Evolutionary conservation across 2,329 filamentous ascomycete genomes (phyloP).

Genomic region (Aspergillus brasiliensis): DNA sequence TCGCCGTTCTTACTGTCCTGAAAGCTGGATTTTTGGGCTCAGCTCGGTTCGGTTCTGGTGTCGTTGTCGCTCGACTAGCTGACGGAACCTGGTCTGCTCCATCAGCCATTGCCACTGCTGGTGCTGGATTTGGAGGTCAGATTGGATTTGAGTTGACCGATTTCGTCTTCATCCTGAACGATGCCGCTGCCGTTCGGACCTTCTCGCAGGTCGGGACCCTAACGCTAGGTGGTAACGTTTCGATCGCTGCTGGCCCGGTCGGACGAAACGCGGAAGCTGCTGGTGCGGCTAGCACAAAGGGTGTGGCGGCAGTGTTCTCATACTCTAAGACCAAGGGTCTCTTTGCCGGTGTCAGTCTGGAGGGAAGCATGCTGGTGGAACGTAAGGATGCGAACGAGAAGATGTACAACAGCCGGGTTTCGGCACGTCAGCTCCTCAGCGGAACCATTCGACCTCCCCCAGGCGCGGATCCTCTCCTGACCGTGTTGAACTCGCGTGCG

Average conservation of each 20-base stretch:
- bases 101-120: conserved; percentile 52
- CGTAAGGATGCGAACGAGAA: conserved; percentile 96
- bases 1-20: conserved; percentile 52
- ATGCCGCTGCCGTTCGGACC: conserved; percentile 82
- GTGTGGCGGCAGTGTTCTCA: conserved; percentile 89
- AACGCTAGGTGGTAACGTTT: conserved; percentile 94
- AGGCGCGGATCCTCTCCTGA: conserved; percentile 80
- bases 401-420: conserved; percentile 81
- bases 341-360: conserved; percentile 92
- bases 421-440: conserved; percentile 77
- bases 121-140: conserved; percentile 53
- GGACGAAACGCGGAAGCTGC: conserved; percentile 95
- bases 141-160: conserved; percentile 56
- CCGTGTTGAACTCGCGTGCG: conserved; percentile 77
- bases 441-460: conserved; percentile 77
- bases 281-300: conserved; percentile 85
- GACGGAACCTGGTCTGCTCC: conserved; percentile 55
- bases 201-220: conserved; percentile 91
- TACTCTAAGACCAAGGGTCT: conserved; percentile 98
- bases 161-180: conserved; percentile 98
- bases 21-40: conserved; percentile 55
- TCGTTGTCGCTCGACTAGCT: conserved; percentile 51
- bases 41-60: conserved; percentile 52
- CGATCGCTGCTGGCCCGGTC: conserved; percentile 88
- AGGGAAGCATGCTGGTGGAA: conserved; percentile 91